phyloP scores from a whole-genome alignment of 1,284 basidiomycete genomes.

The Trichosporon asahii region DNA sequence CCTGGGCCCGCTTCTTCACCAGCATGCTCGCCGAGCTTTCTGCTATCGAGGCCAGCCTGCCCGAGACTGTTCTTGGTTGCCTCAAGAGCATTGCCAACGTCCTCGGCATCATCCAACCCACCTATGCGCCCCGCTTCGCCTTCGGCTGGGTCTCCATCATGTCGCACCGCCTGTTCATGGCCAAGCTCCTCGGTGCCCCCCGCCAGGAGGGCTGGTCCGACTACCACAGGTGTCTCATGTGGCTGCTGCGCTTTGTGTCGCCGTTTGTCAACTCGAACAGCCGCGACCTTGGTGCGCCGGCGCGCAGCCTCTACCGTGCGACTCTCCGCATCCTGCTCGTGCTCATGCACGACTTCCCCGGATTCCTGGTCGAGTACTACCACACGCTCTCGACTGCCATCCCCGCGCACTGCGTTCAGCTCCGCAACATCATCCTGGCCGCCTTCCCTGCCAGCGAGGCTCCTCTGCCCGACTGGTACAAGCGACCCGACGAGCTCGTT shows the following conservation, averaged over 20 bases:
- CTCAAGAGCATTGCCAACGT: slow-evolving; percentile 89
- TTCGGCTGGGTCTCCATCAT: slow-evolving; percentile 98
- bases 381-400: slow-evolving; percentile 91
- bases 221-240: slow-evolving; percentile 89
- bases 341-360: slow-evolving; percentile 96
- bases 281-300: slow-evolving; percentile 74
- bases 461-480: slow-evolving; percentile 68
- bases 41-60: slow-evolving; percentile 74
- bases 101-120: slow-evolving; percentile 92
- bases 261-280: slow-evolving; percentile 74
- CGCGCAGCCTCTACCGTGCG: slow-evolving; percentile 89
- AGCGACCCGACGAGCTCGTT: slow-evolving; percentile 59
- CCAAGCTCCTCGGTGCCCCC: slow-evolving; percentile 69
- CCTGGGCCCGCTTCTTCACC: slow-evolving; percentile 98
- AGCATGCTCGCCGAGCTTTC: slow-evolving; percentile 90
- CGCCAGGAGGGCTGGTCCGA: slow-evolving; percentile 73
- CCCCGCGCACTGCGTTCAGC: slow-evolving; percentile 88
- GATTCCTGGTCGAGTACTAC: slow-evolving; percentile 95
- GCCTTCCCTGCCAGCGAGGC: slow-evolving; percentile 86
- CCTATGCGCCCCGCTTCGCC: slow-evolving; percentile 95
- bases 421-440: slow-evolving; percentile 93
- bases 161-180: slow-evolving; percentile 96
- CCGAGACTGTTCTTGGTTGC: slow-evolving; percentile 81
- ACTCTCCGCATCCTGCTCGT: slow-evolving; percentile 86
- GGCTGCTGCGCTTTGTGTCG: slow-evolving; percentile 87